Conservation (phyloP, 169 alveolate genomes). For the Perkinsus chesapeaki region DNA sequence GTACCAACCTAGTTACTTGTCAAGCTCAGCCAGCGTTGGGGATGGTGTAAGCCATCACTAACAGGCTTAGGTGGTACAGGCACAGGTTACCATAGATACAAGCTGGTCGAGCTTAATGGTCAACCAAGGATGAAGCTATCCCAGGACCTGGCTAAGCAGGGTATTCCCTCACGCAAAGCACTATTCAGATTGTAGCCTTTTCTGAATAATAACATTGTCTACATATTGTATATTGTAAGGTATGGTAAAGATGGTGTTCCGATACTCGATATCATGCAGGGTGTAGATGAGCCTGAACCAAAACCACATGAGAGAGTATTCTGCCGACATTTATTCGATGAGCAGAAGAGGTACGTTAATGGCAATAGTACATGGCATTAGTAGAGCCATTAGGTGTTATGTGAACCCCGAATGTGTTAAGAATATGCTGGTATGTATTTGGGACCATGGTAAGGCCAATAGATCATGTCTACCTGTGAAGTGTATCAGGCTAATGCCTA, state of each 20-base stretch:
- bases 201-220: not conserved
- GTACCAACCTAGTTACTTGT: conserved; percentile 85
- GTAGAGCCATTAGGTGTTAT: conserved; percentile 11
- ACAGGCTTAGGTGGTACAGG: not conserved
- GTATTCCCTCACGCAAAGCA: conserved; percentile 69
- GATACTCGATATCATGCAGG: conserved; percentile 42
- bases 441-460: not conserved
- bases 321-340: conserved; percentile 36
- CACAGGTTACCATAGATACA: conserved; percentile 34
- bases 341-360: conserved; percentile 17
- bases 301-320: conserved; percentile 11
- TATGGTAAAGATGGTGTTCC: conserved; percentile 29
- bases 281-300: not conserved
- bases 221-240: not conserved
- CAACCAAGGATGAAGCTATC: conserved; percentile 73
- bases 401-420: conserved; percentile 15
- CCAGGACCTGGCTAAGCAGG: conserved; percentile 55
- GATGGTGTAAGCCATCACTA: conserved; percentile 28
- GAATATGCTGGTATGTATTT: not conserved
- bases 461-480: no score
- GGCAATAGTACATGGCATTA: not conserved
- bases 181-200: conserved; percentile 54
- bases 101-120: conserved; percentile 70
- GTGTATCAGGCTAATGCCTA: no score
- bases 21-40: conserved; percentile 85